Evolutionary conservation across 345 rosid species (phyloP), one percentile per base, ranked within the genome.

Genomic region (Mangifera indica): DNA sequence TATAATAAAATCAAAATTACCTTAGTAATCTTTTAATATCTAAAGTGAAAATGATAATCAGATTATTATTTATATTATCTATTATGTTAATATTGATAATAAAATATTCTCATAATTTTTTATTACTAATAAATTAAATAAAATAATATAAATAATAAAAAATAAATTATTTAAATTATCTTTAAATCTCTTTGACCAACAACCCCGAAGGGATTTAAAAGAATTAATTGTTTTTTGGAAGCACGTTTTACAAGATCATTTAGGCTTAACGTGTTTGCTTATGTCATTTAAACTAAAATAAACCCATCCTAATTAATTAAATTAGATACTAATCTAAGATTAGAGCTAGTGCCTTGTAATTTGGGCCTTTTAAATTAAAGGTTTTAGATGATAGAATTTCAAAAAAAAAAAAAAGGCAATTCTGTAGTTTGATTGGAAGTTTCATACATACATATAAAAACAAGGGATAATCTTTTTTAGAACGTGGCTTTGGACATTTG

Each of bases 221-320:
- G 4, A 62, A 65, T 34, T 61, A 32, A 15, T n/a, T 64, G 26
- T 65, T n/a, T 65, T 20, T 17, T 29, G 15, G 46, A 51, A 42
- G 69, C 74, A 71, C 82, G 25, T 71, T 15, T 25, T 25, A 51
- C 73, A 70, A 85, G 74, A 25, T 48, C 67, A 77, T 54, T 44
- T 20, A 72, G 77, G 67, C 74, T 9, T 12, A 52, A 56, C 71
- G 24, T 74, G 71, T 54, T 77, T 63, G 84, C 83, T 79, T 76
- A 66, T 77, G 85, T 81, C 89, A 81, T 63, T 52, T 59, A 55
- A 32, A 37, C 21, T 12, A 54, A 55, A 66, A 67, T 26, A 61
- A 17, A 22, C 37, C 14, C 20, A 20, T 17, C 29, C 21, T 37
- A n/a, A 65, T 18, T 52, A 44, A 60, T 74, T 49, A 0, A 34